Base-by-base conservation (phyloP, 1,284 basidiomycete genomes). In the Trichosporon ovoides region DNA sequence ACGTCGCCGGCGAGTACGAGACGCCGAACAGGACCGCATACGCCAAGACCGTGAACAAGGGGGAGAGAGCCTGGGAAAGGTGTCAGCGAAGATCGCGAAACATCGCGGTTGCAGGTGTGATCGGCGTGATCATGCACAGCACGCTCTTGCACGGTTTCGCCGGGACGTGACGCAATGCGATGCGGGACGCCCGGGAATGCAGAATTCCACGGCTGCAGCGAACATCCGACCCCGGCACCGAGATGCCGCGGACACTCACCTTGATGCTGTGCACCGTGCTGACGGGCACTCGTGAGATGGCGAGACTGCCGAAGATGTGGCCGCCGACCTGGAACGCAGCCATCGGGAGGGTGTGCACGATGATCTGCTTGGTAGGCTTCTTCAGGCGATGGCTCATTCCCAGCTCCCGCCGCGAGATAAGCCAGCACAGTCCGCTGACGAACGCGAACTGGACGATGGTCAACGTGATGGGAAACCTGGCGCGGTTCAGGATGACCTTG, bases 221-320 rank as follows among this genome's bases (percentile, higher is more conserved):
- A n/a, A n/a, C n/a, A n/a, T n/a, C n/a, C n/a, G n/a, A n/a, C n/a
- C n/a, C n/a, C n/a, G n/a, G n/a, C n/a, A n/a, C n/a, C n/a, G n/a
- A n/a, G n/a, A n/a, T n/a, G n/a, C n/a, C n/a, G n/a, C n/a, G n/a
- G n/a, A n/a, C n/a, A 73, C 83, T 70, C 68, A 94, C 94, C 86
- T 98, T 98, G 78, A 98, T 97, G 33, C 95, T 98, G 74, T 99
- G 96, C 22, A 98, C 93, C 0, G 96, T 98, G 79, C 90, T 93
- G 57, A 98, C 95, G 5, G 90, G 92, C 61, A 98, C 96, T 56
- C 92, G 83, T 38, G 91, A 91, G 63, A 98, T 98, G 20, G 95
- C 96, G 78, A 98, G 87, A 65, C 91, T 94, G 28, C 91, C 91
- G 71, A 96, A 95, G 67, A 98, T 92, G 75, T 98, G 96, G 0